Evolutionary conservation across 2,329 filamentous ascomycete species (phyloP).

Genomic region (Ophiocordyceps sinensis): DNA sequence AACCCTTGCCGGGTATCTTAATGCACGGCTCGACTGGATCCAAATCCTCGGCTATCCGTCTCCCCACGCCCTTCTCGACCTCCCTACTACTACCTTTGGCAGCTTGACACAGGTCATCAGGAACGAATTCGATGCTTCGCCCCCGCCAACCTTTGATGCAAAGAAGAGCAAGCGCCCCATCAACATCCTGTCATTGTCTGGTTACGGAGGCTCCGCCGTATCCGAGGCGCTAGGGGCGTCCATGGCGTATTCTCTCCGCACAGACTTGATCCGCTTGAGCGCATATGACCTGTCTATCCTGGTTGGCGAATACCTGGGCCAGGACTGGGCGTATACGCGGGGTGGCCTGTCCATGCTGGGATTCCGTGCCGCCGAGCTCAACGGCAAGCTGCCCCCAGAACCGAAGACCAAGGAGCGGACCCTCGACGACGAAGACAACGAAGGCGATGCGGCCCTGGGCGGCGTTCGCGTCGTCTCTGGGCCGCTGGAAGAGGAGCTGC

Average conservation of each 20-base stretch:
- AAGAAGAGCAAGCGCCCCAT: conserved; percentile 22
- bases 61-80: conserved; percentile 19
- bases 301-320: conserved; percentile 54
- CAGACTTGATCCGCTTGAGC: conserved; percentile 54
- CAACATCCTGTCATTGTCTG: conserved; percentile 21
- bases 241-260: conserved; percentile 43
- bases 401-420: conserved; percentile 20
- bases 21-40: conserved; percentile 14
- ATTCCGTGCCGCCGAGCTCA: conserved; percentile 40
- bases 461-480: conserved; percentile 12
- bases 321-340: conserved; percentile 33
- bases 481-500: conserved; percentile 27
- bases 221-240: conserved; percentile 42
- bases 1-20: conserved; percentile 11
- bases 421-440: conserved; percentile 19
- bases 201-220: conserved; percentile 23
- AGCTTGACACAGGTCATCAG: conserved; percentile 13
- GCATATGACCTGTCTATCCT: conserved; percentile 57
- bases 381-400: conserved; percentile 35
- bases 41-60: conserved; percentile 17
- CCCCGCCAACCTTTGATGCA: conserved; percentile 16
- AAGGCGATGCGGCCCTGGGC: conserved; percentile 15
- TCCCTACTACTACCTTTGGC: conserved; percentile 18
- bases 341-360: conserved; percentile 39
- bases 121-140: conserved; percentile 13